Percentiles rank a stretch among this genome's conserved stretches.
These are phyloP conservation scores for Bremia lactucae DNA, from an alignment of 352 stramenopile species.

Conservation along the genomic window DNA sequence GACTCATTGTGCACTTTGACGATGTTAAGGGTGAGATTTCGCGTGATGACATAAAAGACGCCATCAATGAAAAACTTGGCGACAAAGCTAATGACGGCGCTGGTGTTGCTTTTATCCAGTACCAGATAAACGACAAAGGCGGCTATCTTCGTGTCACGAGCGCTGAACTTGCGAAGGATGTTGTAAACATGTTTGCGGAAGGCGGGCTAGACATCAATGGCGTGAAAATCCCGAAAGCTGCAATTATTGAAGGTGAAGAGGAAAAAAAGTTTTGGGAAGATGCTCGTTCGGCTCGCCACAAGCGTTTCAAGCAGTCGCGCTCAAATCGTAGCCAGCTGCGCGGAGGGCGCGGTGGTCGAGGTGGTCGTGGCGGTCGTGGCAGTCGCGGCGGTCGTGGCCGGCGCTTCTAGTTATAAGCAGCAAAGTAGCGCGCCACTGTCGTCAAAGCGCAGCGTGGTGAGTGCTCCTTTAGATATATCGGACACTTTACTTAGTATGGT, in stretches of 20 bases:
- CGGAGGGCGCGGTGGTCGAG: constrained; percentile 21
- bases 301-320: constrained; percentile 72
- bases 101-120: constrained; percentile 79
- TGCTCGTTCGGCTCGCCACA: constrained; percentile 51
- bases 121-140: constrained; percentile 67
- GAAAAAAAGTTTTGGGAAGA: constrained; percentile 84
- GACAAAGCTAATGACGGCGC: constrained; percentile 49
- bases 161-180: constrained; percentile 47
- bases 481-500: too few species aligned
- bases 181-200: constrained; percentile 48
- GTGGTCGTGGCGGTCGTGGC: constrained; percentile 28
- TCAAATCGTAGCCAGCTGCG: constrained; percentile 58
- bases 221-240: constrained; percentile 43
- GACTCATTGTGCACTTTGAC: constrained; percentile 78
- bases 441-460: constrained; percentile 3
- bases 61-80: constrained; percentile 74
- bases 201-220: constrained; percentile 61
- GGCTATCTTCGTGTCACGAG: constrained; percentile 53
- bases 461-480: too few species aligned
- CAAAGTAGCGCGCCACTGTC: neutral
- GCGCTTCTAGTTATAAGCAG: constrained; percentile 27
- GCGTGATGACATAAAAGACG: constrained; percentile 81
- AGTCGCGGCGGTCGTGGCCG: constrained; percentile 30
- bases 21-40: constrained; percentile 70
- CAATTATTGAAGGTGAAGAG: constrained; percentile 56